phyloP scores from a whole-genome alignment of 169 alveolate species.

The Babesia microti region DNA sequence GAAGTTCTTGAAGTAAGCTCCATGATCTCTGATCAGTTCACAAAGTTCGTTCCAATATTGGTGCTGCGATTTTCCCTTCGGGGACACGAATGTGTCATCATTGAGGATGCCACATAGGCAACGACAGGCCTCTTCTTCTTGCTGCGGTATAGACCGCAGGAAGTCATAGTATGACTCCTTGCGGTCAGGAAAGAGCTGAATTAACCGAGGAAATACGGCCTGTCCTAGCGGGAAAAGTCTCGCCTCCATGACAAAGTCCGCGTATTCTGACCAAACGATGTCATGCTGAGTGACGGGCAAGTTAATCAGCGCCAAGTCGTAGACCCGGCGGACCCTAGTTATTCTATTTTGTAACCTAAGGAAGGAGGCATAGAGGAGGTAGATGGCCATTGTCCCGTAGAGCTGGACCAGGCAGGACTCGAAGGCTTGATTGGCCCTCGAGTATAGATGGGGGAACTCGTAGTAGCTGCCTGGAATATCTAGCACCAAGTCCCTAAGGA shows the following conservation, averaged over 20 bases:
- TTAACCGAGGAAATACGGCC: conserved; percentile 64
- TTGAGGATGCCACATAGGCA: conserved; percentile 60
- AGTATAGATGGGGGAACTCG: conserved; percentile 38
- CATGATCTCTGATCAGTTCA: conserved; percentile 64
- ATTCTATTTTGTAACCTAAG: conserved; percentile 50
- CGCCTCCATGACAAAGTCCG: conserved; percentile 58
- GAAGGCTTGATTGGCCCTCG: conserved; percentile 53
- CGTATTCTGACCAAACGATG: conserved; percentile 66
- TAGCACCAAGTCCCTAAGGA: conserved; percentile 44
- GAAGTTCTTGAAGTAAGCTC: conserved; percentile 38
- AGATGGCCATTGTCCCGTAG: conserved; percentile 72
- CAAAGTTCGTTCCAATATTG: conserved; percentile 67
- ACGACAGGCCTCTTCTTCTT: conserved; percentile 60
- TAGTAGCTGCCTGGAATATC: conserved; percentile 11
- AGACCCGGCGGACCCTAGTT: conserved; percentile 67
- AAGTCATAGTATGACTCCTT: conserved; percentile 66
- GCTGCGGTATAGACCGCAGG: conserved; percentile 34
- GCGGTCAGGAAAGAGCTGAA: conserved; percentile 60
- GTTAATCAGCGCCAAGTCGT: conserved; percentile 64
- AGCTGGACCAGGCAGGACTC: conserved; percentile 70
- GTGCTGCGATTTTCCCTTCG: conserved; percentile 60
- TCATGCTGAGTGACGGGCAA: conserved; percentile 78
- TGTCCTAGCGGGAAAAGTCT: conserved; percentile 54
- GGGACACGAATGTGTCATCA: conserved; percentile 62
- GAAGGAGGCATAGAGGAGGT: conserved; percentile 74